Base-by-base conservation (phyloP, 805 yeast genomes). In the Metschnikowia baotianmanensis region DNA sequence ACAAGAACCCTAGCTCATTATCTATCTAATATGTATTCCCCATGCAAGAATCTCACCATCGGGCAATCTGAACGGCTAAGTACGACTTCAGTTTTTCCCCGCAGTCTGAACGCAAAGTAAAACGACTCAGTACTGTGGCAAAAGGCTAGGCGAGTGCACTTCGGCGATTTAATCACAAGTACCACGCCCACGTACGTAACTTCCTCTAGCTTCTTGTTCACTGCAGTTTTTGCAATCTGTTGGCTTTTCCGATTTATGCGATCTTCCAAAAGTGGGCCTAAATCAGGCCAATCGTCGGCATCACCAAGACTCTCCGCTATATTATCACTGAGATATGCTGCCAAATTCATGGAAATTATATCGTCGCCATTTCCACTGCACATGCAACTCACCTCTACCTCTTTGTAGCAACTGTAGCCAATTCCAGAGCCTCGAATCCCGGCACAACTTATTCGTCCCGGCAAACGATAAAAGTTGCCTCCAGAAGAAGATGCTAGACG, bases 351-450 rank as follows among this genome's bases (percentile, higher is more conserved):
- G 36, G 57, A 56, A 4, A 76, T 60, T 25, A 77, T 76, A 41
- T 76, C 78, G 47, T 77, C 83, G 2, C 83, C 83, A 50, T 73
- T 75, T 3, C 83, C 83, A 27, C 78, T 71, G 54, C 81, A 73
- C 59, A 55, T 53, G 32, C 67, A 60, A 26, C 61, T 49, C 1
- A 71, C 49, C n/a, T 58, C 58, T 25, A 42, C 36, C 5, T 43
- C 52, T 1, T 54, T 53, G 10, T 38, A 35, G 3, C 25, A 36
- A 36, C 36, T 40, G 29, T 45, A 52, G 38, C 58, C 75, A 13
- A 67, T 56, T 1, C 75, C 74, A 1, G 75, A 59, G 1, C 83
- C 82, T 2, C 66, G 51, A 1, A 76, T 46, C 0, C 74, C 79
- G 9, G 82, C 78, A 57, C 81, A 77, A 6, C 82, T 80, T 2